Evolutionary conservation across 2,329 filamentous ascomycete species (phyloP).

Genomic region (Exophiala oligosperma): DNA sequence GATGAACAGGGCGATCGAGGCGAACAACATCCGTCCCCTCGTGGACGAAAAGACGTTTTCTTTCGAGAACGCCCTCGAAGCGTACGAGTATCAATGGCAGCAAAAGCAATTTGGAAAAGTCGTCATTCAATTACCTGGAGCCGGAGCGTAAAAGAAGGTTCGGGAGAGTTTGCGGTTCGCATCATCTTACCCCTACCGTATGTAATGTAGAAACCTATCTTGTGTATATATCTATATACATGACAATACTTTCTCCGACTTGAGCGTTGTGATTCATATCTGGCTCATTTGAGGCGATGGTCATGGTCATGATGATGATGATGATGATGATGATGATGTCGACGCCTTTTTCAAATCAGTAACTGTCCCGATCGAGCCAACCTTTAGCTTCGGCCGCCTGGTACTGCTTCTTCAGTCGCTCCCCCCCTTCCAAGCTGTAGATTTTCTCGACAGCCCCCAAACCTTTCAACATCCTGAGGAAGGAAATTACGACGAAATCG

Average conservation of each 20-base stretch:
- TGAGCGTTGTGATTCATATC: too few species aligned
- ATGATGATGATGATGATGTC: too few species aligned
- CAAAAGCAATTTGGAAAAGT: conserved; percentile 60
- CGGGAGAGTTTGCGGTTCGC: background rate
- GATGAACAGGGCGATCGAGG: conserved; percentile 60
- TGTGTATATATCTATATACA: too few species aligned
- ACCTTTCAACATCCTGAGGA: conserved; percentile 46
- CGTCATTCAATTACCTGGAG: conserved; percentile 36
- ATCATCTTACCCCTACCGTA: background rate
- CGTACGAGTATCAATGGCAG: conserved; percentile 56
- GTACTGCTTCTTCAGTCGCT: conserved; percentile 18
- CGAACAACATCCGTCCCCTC: conserved; percentile 59
- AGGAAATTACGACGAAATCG: conserved; percentile 58
- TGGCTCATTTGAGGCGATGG: too few species aligned
- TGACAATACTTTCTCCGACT: too few species aligned
- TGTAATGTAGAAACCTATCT: too few species aligned
- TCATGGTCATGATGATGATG: too few species aligned
- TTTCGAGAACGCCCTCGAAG: conserved; percentile 53
- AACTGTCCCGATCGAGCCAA: conserved; percentile 26
- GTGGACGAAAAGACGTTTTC: conserved; percentile 59
- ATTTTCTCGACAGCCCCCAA: conserved; percentile 12
- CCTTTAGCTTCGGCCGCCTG: conserved; percentile 7
- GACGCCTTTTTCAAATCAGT: conserved; percentile 1
- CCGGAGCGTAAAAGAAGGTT: background rate
- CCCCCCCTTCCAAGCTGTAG: conserved; percentile 12